Conservation (phyloP, 768 basidiomycete genomes). For the Steccherinum ochraceum region DNA sequence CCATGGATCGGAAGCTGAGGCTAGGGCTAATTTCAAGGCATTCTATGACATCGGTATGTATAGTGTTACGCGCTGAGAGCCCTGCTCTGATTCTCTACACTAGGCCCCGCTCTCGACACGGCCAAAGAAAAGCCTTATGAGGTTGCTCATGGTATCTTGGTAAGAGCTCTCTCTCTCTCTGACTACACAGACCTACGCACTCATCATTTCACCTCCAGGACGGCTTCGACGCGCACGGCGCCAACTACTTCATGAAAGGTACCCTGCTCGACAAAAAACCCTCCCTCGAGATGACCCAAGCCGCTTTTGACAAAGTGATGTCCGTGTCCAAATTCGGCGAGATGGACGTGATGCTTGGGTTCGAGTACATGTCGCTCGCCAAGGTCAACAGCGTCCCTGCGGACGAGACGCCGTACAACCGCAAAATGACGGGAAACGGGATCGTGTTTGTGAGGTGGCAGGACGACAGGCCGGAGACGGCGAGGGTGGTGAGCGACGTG, state of each 20-base stretch:
- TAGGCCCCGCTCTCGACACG: constrained; percentile 34
- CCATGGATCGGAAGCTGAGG: constrained; percentile 41
- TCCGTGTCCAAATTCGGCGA: constrained; percentile 25
- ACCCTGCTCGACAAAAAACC: constrained; percentile 23
- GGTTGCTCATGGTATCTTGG: constrained; percentile 31
- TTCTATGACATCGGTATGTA: constrained; percentile 36
- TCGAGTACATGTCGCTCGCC: constrained; percentile 37
- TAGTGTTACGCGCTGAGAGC: too few species aligned
- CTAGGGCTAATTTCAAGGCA: constrained; percentile 31
- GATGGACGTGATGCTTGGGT: constrained; percentile 20
- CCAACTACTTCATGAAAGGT: constrained; percentile 34
- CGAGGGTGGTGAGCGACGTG: constrained; percentile 24
- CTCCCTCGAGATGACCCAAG: constrained; percentile 14
- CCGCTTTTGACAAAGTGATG: constrained; percentile 25
- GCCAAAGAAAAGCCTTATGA: constrained; percentile 39
- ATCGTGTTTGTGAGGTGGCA: constrained; percentile 31
- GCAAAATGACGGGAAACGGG: constrained; percentile 29
- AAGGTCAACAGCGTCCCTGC: constrained; percentile 25
- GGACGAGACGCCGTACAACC: constrained; percentile 36
- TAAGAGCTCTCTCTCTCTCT: too few species aligned
- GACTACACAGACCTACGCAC: too few species aligned
- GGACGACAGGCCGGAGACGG: constrained; percentile 23
- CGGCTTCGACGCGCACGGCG: constrained; percentile 23
- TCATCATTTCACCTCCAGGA: constrained; percentile 27
- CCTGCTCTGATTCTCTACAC: background rate